Percentiles rank a stretch among this genome's conserved stretches.
Conservation (phyloP, 306 rosid species). For the Sechiopsis laciniata region DNA sequence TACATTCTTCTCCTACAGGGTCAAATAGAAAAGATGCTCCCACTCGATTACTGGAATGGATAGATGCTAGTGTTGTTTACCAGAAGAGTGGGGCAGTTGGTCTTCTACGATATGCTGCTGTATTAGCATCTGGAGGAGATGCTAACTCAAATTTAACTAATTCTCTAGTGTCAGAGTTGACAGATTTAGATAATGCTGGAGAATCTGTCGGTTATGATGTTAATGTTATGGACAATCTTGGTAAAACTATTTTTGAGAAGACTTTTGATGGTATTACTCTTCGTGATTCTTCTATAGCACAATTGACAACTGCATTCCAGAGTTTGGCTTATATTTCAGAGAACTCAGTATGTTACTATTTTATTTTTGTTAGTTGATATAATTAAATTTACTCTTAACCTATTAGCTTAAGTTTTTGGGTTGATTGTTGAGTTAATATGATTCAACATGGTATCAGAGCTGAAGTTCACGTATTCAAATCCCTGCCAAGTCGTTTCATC, state of each 20-base stretch:
- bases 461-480: too few species aligned
- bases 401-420: too few species aligned
- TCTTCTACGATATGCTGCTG: conserved; percentile 84
- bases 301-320: conserved; percentile 86
- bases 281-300: conserved; percentile 84
- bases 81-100: conserved; percentile 88
- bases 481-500: too few species aligned
- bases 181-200: conserved; percentile 80
- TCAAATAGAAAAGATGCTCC: conserved; percentile 97
- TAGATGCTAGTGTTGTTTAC: conserved; percentile 87
- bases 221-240: conserved; percentile 93
- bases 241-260: conserved; percentile 78
- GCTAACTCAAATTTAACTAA: conserved; percentile 73
- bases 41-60: conserved; percentile 89
- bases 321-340: conserved; percentile 94
- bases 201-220: conserved; percentile 71
- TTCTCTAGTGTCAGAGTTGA: conserved; percentile 71
- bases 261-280: conserved; percentile 86
- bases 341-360: conserved; percentile 60
- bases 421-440: too few species aligned
- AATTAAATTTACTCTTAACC: too few species aligned
- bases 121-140: conserved; percentile 92
- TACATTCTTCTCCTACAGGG: conserved; percentile 87
- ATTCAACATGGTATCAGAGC: too few species aligned
- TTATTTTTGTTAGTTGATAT: not conserved